These are phyloP conservation scores for Ceratocystis variospora DNA, from an alignment of 2,329 filamentous ascomycete species.

Conservation along the genomic window DNA sequence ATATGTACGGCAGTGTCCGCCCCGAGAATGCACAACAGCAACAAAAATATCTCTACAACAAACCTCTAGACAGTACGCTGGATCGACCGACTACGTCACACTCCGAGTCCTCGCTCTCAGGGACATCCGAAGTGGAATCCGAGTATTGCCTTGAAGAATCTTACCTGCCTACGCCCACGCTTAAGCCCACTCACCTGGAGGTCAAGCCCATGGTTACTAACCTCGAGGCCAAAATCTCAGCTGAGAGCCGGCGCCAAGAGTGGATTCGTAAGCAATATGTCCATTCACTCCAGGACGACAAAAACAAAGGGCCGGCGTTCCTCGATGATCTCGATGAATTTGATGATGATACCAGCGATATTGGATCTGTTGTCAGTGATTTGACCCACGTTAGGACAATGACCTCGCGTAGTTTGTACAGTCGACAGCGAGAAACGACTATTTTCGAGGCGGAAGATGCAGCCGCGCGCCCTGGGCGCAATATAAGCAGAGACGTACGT, in stretches of 20 bases:
- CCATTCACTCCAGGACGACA: conserved; percentile 16
- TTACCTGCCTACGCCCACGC: conserved; percentile 13
- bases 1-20: neutral
- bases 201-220: conserved; percentile 14
- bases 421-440: conserved; percentile 16
- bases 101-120: conserved; percentile 17
- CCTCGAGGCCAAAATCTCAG: conserved; percentile 15
- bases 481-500: conserved; percentile 11
- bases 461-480: conserved; percentile 9
- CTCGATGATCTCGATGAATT: conserved; percentile 16
- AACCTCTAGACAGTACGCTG: neutral
- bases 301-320: conserved; percentile 11
- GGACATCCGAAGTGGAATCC: conserved; percentile 15
- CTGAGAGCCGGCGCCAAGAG: conserved; percentile 17
- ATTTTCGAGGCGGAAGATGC: conserved; percentile 18
- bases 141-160: conserved; percentile 17
- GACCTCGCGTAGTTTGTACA: conserved; percentile 18
- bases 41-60: neutral
- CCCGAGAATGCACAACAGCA: neutral
- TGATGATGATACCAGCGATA: conserved; percentile 18
- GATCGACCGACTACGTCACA: conserved; percentile 17
- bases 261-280: conserved; percentile 19
- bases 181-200: conserved; percentile 8
- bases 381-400: conserved; percentile 18
- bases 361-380: conserved; percentile 18